Base-by-base conservation (phyloP, 2,329 filamentous ascomycete species). In the Colletotrichum orbiculare region DNA sequence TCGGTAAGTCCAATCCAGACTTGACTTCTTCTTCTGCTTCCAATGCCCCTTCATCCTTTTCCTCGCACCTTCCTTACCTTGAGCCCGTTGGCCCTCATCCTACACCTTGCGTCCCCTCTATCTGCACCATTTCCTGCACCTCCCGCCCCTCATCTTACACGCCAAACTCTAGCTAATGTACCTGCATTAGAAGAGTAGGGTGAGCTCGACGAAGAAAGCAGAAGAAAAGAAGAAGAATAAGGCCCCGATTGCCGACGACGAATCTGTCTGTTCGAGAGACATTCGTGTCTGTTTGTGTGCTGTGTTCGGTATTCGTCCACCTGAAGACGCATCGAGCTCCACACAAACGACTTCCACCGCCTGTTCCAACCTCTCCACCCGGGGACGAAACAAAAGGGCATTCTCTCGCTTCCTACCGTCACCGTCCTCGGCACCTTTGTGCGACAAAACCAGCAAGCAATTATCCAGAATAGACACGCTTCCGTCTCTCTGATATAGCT, bases 131-230 rank as follows among this genome's bases (percentile, higher is more conserved):
- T 38, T 48, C 54, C 64, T 58, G 52, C 64, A 46, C 39, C 48
- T 46, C 42, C 61, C 43, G 17, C 48, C 61, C 54, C 66, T 47
- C 41, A 50, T 66, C 61, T 66, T 66, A 66, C 37, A 54, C 47
- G 54, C 65, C 55, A 64, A 25, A 58, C 55, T 60, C 42, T 46
- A 66, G 64, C 64, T 67, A 57, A 67, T 67, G 61, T 66, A 61
- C 64, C 61, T 67, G 64, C 61, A 67, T 67, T 65, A 66, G 64
- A 62, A 66, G 63, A 64, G 64, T 66, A 60, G 64, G 64, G 49
- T 41, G 49, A 64, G 49, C 54, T 66, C 60, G 54, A 66, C 53
- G 60, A 66, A 66, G 61, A 56, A 33, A 62, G 41, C 50, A 52
- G 57, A 54, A 54, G 25, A 57, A n/a, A 55, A 48, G 39, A 45